Base-by-base conservation (phyloP, 2,329 filamentous ascomycete genomes). In the Pleomassaria siparia region DNA sequence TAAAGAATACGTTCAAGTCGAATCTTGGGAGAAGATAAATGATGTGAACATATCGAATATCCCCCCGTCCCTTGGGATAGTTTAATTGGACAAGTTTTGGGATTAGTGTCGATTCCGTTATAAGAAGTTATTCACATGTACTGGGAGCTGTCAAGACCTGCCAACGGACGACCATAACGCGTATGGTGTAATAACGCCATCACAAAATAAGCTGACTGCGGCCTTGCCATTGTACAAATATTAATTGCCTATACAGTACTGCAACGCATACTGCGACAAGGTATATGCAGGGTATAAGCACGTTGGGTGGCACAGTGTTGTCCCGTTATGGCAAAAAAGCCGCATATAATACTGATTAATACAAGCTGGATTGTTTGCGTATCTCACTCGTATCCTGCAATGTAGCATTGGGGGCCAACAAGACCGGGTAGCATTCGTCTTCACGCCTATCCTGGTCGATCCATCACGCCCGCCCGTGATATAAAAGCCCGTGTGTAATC, bases 1-100 rank as follows among this genome's bases (percentile, higher is more conserved):
- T 44, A 29, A 44, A 37, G 43, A 30, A 13, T n/a, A 30, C 29
- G 29, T n/a, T 12, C 11, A 37, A 26, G 43, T 44, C 43, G 22
- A 44, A 36, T 37, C 18, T 16, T 25, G 11, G 43, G 33, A 44
- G 33, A 37, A 36, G 30, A 37, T 44, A 32, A 36, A 37, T 44
- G 43, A 36, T 44, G 15, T 39, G 43, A 21, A 37, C 39, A 37
- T 44, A 37, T 39, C n/a, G 35, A 37, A 37, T 20, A 24, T n/a
- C 35, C 35, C 35, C 32, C 35, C 21, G n/a, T 37, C 16, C n/a
- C 41, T 44, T 33, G 10, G 41, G 41, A 21, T 44, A 20, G n/a
- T 44, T 18, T 37, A 37, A 37, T 37, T 37, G 16, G 35, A 37
- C 12, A 37, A 37, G 35, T 20, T 37, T 37, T 37, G 35, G 15